These are phyloP conservation scores for Clathrus columnatus DNA, from an alignment of 768 basidiomycete species.

Conservation along the genomic window DNA sequence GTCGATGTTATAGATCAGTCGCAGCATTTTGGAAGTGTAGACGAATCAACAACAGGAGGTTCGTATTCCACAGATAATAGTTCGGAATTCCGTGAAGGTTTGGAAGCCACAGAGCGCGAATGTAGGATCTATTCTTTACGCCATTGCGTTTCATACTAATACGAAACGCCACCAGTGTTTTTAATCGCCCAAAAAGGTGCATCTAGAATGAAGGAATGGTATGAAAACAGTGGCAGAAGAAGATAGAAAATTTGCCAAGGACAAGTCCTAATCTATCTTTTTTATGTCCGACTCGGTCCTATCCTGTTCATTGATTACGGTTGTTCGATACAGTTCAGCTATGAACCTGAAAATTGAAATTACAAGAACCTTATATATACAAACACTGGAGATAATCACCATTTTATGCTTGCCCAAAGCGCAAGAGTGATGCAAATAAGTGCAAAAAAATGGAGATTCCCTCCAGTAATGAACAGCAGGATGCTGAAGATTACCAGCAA, in stretches of 20 bases:
- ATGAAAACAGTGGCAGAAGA: conserved; percentile 58
- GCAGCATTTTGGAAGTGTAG: conserved; percentile 74
- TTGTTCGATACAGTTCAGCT: conserved; percentile 53
- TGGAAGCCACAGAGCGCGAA: conserved; percentile 90
- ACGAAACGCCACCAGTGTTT: conserved; percentile 52
- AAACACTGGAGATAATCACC: too few relatives aligned
- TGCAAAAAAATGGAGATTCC: conserved; percentile 58
- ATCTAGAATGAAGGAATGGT: conserved; percentile 73
- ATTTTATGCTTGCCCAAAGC: conserved; percentile 76
- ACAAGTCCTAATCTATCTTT: not conserved
- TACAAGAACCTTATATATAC: not conserved
- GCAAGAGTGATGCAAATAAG: conserved; percentile 57
- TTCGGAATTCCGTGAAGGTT: conserved; percentile 78
- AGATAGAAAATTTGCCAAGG: not conserved
- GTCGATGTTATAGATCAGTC: conserved; percentile 81
- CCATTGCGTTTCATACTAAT: conserved; percentile 4
- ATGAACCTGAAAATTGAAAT: conserved; percentile 45
- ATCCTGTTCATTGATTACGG: not conserved
- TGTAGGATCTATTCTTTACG: conserved; percentile 37
- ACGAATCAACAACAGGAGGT: conserved; percentile 45
- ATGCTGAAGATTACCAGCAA: conserved; percentile 52
- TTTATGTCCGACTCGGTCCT: not conserved
- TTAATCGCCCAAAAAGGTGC: conserved; percentile 75
- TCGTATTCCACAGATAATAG: conserved; percentile 47
- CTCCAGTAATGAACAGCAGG: conserved; percentile 51